A percentile compares a stretch with the other conserved stretches of the same genome.
phyloP scores from a whole-genome alignment of 2,329 filamentous ascomycete genomes.

The Diatrype stigma region DNA sequence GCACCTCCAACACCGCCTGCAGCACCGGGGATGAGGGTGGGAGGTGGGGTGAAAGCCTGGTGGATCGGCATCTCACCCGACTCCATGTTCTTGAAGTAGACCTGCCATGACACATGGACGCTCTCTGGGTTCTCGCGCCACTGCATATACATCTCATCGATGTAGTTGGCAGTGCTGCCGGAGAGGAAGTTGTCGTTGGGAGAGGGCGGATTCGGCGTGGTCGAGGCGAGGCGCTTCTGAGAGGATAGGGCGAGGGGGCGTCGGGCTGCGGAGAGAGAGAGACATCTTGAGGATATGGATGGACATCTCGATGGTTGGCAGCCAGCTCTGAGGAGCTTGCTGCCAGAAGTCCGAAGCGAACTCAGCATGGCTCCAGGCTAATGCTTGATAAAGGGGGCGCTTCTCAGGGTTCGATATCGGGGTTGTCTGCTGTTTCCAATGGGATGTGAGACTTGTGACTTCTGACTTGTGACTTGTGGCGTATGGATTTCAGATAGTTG shows the following conservation, averaged over 20 bases:
- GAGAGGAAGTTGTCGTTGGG: constrained; percentile 95
- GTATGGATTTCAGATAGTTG: not conserved
- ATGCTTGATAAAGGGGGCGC: constrained; percentile 26
- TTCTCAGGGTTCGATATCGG: not conserved
- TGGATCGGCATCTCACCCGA: constrained; percentile 96
- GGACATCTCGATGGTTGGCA: constrained; percentile 36
- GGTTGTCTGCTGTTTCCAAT: not conserved
- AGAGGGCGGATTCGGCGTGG: constrained; percentile 58
- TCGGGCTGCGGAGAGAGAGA: constrained; percentile 43
- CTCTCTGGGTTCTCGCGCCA: constrained; percentile 93
- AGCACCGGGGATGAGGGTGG: constrained; percentile 80
- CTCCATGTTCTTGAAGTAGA: constrained; percentile 99
- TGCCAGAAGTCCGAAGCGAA: constrained; percentile 61
- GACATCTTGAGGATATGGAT: constrained; percentile 32
- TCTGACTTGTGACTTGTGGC: too few relatives aligned
- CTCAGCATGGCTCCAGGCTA: constrained; percentile 62
- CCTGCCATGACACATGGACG: constrained; percentile 97
- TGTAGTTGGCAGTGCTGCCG: constrained; percentile 96
- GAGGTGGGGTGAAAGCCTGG: constrained; percentile 93
- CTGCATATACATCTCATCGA: constrained; percentile 98
- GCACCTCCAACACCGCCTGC: constrained; percentile 74
- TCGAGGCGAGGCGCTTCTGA: constrained; percentile 52
- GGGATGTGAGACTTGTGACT: not conserved
- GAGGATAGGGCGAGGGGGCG: constrained; percentile 46
- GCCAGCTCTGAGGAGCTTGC: constrained; percentile 57